Base-by-base conservation (phyloP, 352 stramenopile genomes). In the Phytophthora fragariae region DNA sequence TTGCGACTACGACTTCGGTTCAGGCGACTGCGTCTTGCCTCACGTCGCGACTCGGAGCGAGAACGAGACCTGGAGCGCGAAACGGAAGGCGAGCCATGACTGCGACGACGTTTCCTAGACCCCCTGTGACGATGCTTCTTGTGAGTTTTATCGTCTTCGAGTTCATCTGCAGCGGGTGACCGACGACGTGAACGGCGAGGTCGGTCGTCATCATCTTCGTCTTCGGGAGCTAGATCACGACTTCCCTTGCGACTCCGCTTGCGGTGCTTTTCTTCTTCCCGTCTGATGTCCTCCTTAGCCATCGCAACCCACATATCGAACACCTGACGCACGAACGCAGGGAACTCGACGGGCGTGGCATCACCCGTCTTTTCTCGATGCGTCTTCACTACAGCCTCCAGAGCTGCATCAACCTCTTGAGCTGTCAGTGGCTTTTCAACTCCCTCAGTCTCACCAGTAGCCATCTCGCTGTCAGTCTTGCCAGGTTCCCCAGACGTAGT, bases 61-160 rank as follows among this genome's bases (percentile, higher is more conserved):
- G 82, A 88, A 10, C 67, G 79, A 59, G 72, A 81, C 29, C 52
- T 75, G 11, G 80, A 87, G 21, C 77, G 77, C 3, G 85, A 92
- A 1, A 72, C 61, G 3, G 81, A 78, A 12, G 70, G 71, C 21
- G 72, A 74, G 1, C 46, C 64, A 46, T 80, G 57, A 54, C 63
- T 76, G 21, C 57, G 61, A 14, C 64, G 76, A 15, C 73, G 77
- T 60, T 84, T 76, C 44, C 68, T 64, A 3, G 54, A 66, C 11
- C 67, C 65, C 8, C 71, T 71, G 59, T 73, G 75, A 10, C 62
- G 50, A 33, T 62, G 75, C 52, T 77, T 81, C 52, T 68, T 81
- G 53, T 65, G 57, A n/a, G 62, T 78, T 27, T 75, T 66, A 4
- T 78, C 74, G 17, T 73, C 66, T 3, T 70, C 75, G n/a, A 69